These are phyloP conservation scores for Fusarium anthophilum DNA, from an alignment of 2,329 filamentous ascomycete species.

Conservation along the genomic window DNA sequence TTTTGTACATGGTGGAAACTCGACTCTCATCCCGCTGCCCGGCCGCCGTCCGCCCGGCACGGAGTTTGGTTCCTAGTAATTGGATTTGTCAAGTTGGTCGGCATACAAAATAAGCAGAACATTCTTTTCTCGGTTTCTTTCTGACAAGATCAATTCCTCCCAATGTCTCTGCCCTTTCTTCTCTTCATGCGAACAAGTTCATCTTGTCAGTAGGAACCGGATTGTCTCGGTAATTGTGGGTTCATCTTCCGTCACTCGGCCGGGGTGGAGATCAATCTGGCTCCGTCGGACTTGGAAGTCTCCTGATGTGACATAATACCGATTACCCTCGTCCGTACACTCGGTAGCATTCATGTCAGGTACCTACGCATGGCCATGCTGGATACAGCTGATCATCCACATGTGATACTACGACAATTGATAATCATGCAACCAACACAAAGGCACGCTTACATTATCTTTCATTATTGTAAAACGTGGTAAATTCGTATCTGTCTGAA, in stretches of 20 bases:
- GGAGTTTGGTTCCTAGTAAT: background rate
- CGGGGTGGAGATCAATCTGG: conserved; percentile 25
- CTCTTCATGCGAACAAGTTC: background rate
- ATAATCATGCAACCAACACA: background rate
- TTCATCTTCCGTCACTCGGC: conserved; percentile 30
- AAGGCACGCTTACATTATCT: background rate
- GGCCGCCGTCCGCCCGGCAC: background rate
- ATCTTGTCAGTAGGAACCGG: background rate
- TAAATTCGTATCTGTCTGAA: conserved; percentile 34
- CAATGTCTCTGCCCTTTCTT: background rate
- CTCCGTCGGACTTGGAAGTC: conserved; percentile 12
- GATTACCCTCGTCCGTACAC: background rate
- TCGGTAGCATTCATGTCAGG: background rate
- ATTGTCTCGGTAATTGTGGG: conserved; percentile 3
- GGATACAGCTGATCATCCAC: background rate
- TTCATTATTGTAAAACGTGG: conserved; percentile 17
- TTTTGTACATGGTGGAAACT: conserved; percentile 27
- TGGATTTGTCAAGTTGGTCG: background rate
- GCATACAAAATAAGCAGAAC: background rate
- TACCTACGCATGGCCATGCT: background rate
- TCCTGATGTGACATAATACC: background rate
- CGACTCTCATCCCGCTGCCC: conserved; percentile 3
- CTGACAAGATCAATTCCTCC: background rate
- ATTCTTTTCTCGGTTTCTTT: background rate
- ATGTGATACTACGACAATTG: background rate